phyloP scores from a whole-genome alignment of 306 rosid genomes.

The Alnus rubra region DNA sequence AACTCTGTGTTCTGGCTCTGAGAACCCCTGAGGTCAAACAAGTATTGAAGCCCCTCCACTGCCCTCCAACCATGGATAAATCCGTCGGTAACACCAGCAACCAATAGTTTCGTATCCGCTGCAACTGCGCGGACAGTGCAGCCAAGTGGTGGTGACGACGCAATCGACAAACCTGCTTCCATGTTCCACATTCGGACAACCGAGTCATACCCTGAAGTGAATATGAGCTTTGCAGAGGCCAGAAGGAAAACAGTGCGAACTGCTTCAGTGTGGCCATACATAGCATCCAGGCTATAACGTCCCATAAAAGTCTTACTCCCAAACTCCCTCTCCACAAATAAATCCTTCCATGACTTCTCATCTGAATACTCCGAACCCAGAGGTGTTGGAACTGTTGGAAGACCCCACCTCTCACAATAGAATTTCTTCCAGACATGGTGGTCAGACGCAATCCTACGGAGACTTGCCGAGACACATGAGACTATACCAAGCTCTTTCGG shows the following conservation, averaged over 20 bases:
- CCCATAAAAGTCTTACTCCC: slow-evolving; percentile 95
- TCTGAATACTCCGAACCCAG: slow-evolving; percentile 39
- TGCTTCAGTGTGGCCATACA: slow-evolving; percentile 89
- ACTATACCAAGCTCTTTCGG: slow-evolving; percentile 85
- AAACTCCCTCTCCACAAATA: slow-evolving; percentile 88
- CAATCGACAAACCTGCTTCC: slow-evolving; percentile 81
- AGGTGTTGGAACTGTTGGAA: slow-evolving; percentile 45
- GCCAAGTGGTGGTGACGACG: slow-evolving; percentile 76
- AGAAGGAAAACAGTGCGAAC: slow-evolving; percentile 77
- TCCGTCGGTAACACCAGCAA: slow-evolving; percentile 88
- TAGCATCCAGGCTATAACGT: slow-evolving; percentile 67
- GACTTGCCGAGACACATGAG: slow-evolving; percentile 71
- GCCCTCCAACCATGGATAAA: slow-evolving; percentile 95
- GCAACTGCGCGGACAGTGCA: slow-evolving; percentile 91
- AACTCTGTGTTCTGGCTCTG: slow-evolving; percentile 55
- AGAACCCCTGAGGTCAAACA: slow-evolving; percentile 70
- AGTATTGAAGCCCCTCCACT: slow-evolving; percentile 64
- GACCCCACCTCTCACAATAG: slow-evolving; percentile 93
- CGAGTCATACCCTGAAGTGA: slow-evolving; percentile 91
- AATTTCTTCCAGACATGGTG: slow-evolving; percentile 96
- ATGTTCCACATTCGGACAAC: slow-evolving; percentile 85
- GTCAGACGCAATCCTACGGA: slow-evolving; percentile 67
- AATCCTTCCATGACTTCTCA: slow-evolving; percentile 85
- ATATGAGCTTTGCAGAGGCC: slow-evolving; percentile 77
- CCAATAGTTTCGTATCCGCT: slow-evolving; percentile 66